Percentiles rank a stretch among this genome's conserved stretches.
Conservation (phyloP, 495 filamentous ascomycete species). For the Amniculicola lignicola region DNA sequence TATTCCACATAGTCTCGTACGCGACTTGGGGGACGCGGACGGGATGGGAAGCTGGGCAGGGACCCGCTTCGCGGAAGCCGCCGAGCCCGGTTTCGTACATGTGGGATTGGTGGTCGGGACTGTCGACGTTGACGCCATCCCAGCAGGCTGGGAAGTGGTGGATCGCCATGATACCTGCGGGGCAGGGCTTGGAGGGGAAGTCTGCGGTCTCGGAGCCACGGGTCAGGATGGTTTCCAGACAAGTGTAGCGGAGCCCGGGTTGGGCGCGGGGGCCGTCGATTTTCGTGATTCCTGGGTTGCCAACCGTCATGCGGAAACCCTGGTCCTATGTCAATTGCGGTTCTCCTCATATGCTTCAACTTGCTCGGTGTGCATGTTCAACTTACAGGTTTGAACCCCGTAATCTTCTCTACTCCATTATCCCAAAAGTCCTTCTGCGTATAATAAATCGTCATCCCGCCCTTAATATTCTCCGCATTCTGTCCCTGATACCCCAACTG, state of each 20-base stretch:
- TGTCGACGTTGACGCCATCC: constrained; percentile 29
- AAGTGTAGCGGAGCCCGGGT: constrained; percentile 50
- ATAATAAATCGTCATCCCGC: constrained; percentile 52
- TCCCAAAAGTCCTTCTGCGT: constrained; percentile 46
- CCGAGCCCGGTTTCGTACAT: constrained; percentile 21
- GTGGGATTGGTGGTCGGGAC: constrained; percentile 29
- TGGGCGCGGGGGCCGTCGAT: constrained; percentile 26
- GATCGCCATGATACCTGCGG: constrained; percentile 50
- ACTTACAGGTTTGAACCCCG: constrained; percentile 48
- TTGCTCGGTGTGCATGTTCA: background rate
- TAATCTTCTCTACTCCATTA: constrained; percentile 46
- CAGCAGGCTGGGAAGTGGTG: constrained; percentile 49
- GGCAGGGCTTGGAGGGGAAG: constrained; percentile 48
- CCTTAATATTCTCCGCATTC: constrained; percentile 45
- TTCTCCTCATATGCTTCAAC: background rate
- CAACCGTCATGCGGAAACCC: constrained; percentile 57
- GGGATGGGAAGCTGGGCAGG: constrained; percentile 24
- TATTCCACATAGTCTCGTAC: constrained; percentile 32
- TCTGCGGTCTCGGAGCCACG: constrained; percentile 47
- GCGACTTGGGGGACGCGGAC: constrained; percentile 29
- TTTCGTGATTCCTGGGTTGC: constrained; percentile 43
- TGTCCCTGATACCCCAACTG: constrained; percentile 32
- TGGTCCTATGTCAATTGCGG: constrained; percentile 23
- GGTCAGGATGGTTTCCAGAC: constrained; percentile 43
- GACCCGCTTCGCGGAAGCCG: constrained; percentile 22